Evolutionary conservation across 768 basidiomycete species (phyloP).

Genomic region (Lentinula detonsa): DNA sequence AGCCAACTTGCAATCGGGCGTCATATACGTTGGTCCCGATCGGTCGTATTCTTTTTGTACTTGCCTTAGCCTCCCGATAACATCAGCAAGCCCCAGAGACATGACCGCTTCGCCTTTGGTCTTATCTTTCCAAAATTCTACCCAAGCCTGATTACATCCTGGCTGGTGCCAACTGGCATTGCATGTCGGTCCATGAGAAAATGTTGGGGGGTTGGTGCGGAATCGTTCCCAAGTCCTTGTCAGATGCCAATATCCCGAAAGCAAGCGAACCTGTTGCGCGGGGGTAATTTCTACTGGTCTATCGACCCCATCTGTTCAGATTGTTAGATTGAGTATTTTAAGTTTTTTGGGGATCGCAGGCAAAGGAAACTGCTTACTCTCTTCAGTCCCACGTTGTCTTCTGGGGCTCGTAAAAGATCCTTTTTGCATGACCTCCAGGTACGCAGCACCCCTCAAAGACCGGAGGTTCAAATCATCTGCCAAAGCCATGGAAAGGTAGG

Average conservation of each 20-base stretch:
- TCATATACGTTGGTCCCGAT: conserved; percentile 77
- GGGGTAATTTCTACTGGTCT: conserved; percentile 41
- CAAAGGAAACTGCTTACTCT: not conserved
- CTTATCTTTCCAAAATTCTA: conserved; percentile 79
- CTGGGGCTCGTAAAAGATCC: not conserved
- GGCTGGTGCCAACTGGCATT: conserved; percentile 69
- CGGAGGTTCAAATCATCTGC: conserved; percentile 65
- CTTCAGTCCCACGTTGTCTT: not conserved
- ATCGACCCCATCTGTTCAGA: not conserved
- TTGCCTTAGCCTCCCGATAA: conserved; percentile 56
- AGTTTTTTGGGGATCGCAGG: not conserved
- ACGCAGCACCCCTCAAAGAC: conserved; percentile 56
- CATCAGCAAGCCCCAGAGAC: conserved; percentile 55
- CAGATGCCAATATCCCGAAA: conserved; percentile 67
- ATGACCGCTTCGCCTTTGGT: conserved; percentile 57
- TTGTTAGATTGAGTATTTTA: not conserved
- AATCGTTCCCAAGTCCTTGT: conserved; percentile 61
- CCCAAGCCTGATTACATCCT: conserved; percentile 66
- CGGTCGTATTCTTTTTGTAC: conserved; percentile 65
- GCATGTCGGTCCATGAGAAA: conserved; percentile 60
- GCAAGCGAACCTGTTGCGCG: conserved; percentile 56
- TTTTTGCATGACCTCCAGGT: conserved; percentile 70
- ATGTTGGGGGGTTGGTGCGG: conserved; percentile 48
- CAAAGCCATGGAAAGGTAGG: conserved; percentile 67
- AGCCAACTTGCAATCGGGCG: conserved; percentile 59